Percentiles rank a stretch among this genome's conserved stretches.
phyloP scores from a whole-genome alignment of 768 basidiomycete species.

The Amanita thiersii region DNA sequence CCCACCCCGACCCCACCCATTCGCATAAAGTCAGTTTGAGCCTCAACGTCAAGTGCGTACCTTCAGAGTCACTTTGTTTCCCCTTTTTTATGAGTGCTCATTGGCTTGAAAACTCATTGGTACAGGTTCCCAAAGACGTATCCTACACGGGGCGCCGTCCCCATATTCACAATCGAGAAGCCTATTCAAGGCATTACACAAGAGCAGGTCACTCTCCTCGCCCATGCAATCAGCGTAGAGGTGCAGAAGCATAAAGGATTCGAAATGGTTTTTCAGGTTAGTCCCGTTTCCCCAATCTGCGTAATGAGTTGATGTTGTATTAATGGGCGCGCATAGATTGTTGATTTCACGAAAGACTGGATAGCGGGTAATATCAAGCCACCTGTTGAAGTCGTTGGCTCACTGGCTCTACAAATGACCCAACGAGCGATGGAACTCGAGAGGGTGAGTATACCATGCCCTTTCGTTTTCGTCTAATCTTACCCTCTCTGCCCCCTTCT shows the following conservation, averaged over 20 bases:
- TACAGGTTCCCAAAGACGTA: constrained; percentile 76
- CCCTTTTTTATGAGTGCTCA: neutral
- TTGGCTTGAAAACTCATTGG: constrained; percentile 5
- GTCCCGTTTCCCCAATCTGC: constrained; percentile 12
- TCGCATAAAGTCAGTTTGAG: constrained; percentile 53
- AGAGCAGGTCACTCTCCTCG: constrained; percentile 48
- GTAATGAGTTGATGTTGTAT: neutral
- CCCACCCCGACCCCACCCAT: constrained; percentile 52
- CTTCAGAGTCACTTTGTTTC: neutral
- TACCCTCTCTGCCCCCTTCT: neutral
- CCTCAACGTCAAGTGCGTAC: constrained; percentile 60
- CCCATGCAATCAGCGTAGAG: constrained; percentile 54
- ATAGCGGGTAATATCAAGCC: constrained; percentile 48
- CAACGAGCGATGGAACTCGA: constrained; percentile 66
- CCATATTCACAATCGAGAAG: constrained; percentile 61
- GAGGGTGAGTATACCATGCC: constrained; percentile 29
- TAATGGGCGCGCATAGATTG: constrained; percentile 36
- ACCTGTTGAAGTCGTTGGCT: constrained; percentile 52
- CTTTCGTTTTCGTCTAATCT: neutral
- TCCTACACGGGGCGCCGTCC: constrained; percentile 58
- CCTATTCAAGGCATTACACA: constrained; percentile 51
- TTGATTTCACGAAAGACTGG: constrained; percentile 67
- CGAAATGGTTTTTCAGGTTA: constrained; percentile 75
- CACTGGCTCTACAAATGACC: constrained; percentile 74
- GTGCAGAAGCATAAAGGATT: constrained; percentile 57